Evolutionary conservation across 768 basidiomycete species (phyloP).

Genomic region (Mycena kentingensis): DNA sequence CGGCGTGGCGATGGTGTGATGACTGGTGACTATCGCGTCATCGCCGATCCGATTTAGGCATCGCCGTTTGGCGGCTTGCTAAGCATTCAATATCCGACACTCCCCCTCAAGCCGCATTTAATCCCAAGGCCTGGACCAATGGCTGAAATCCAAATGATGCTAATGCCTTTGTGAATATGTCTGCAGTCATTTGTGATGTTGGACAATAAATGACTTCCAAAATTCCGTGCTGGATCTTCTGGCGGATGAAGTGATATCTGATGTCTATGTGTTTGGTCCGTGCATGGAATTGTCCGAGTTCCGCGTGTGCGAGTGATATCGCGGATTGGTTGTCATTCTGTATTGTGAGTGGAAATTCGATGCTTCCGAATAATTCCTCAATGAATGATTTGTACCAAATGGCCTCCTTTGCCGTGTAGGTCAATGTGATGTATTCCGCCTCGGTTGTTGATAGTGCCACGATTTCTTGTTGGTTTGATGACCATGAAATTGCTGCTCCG

Average conservation of each 20-base stretch:
- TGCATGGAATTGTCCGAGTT: background rate
- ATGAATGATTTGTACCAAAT: slow-evolving; percentile 26
- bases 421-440: background rate
- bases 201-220: background rate
- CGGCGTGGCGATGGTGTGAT: no score
- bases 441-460: background rate
- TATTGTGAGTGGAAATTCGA: slow-evolving; percentile 11
- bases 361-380: slow-evolving; percentile 11
- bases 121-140: background rate
- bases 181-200: background rate
- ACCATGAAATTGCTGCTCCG: slow-evolving; percentile 6
- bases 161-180: background rate
- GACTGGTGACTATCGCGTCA: no score
- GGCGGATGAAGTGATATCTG: background rate
- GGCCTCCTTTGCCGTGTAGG: slow-evolving; percentile 15
- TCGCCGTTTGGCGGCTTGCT: no score
- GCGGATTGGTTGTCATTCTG: background rate
- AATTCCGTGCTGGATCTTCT: background rate
- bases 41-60: no score
- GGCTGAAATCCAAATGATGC: background rate
- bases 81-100: no score
- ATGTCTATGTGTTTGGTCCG: background rate
- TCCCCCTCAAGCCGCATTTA: background rate
- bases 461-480: slow-evolving; percentile 34
- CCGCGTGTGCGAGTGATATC: background rate